Percentiles rank a stretch among this genome's conserved stretches.
Evolutionary conservation across 441 rosid species (phyloP).

Genomic region (Biscutella auriculata): DNA sequence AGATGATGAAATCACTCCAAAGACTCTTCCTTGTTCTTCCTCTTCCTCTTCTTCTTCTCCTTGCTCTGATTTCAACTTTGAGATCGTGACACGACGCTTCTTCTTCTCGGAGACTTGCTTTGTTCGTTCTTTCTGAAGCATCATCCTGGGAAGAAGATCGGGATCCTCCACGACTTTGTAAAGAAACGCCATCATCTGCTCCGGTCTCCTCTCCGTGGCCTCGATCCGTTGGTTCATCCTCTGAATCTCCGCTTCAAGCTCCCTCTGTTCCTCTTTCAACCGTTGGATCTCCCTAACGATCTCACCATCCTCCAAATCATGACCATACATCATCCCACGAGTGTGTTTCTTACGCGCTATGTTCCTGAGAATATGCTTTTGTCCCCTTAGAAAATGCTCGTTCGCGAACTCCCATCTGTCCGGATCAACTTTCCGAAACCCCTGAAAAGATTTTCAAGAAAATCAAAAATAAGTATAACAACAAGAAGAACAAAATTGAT

Average conservation of each 20-base stretch:
- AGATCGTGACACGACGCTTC: conserved; percentile 38
- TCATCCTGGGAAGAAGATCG: conserved; percentile 57
- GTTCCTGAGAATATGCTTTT: conserved; percentile 42
- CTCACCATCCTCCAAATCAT: conserved; percentile 54
- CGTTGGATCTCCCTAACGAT: conserved; percentile 53
- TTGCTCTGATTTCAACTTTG: conserved; percentile 30
- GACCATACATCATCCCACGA: conserved; percentile 24
- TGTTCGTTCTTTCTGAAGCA: conserved; percentile 36
- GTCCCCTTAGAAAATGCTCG: conserved; percentile 57
- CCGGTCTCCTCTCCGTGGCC: conserved; percentile 71
- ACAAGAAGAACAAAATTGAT: no score
- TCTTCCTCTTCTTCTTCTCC: conserved; percentile 43
- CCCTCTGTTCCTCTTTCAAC: conserved; percentile 62
- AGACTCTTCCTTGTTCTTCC: conserved; percentile 32
- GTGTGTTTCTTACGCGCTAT: conserved; percentile 46
- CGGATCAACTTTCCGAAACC: conserved; percentile 59
- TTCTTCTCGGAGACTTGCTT: conserved; percentile 28
- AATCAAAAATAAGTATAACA: neutral
- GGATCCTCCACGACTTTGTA: conserved; percentile 68
- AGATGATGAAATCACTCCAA: conserved; percentile 19
- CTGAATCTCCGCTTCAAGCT: conserved; percentile 41
- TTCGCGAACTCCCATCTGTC: conserved; percentile 67
- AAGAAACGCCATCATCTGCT: conserved; percentile 59
- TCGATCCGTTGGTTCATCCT: conserved; percentile 64
- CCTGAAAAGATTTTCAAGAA: conserved; percentile 21